Conservation (phyloP, 352 stramenopile genomes). For the Globisporangium carolinianum region DNA sequence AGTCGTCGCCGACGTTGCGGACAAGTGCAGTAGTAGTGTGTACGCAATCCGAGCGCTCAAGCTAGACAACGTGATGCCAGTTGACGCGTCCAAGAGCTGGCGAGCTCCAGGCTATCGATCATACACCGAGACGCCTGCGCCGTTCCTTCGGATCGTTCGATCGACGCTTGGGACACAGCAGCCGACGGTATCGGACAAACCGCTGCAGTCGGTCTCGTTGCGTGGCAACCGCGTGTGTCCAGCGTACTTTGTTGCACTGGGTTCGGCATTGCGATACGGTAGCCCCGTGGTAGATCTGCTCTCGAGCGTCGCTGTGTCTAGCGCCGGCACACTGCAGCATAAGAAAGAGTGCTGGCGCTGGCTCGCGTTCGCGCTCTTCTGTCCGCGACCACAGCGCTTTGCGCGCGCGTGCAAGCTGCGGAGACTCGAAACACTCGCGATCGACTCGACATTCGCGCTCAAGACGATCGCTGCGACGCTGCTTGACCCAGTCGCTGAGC, state of each 20-base stretch:
- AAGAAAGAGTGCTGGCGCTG: neutral
- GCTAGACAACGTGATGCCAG: neutral
- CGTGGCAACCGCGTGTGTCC: neutral
- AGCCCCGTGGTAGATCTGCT: neutral
- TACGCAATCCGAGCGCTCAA: neutral
- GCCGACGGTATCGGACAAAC: neutral
- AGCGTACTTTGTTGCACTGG: neutral
- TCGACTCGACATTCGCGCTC: neutral
- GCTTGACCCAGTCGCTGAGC: neutral
- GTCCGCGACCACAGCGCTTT: neutral
- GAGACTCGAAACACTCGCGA: neutral
- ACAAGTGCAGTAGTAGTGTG: neutral
- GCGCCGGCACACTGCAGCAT: neutral
- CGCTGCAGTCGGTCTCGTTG: neutral
- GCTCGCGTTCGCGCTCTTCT: constrained; percentile 1
- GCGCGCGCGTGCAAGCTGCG: neutral
- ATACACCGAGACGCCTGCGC: neutral
- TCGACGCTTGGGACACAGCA: neutral
- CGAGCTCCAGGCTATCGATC: neutral
- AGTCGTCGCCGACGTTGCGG: neutral
- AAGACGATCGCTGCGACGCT: neutral
- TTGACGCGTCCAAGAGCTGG: neutral
- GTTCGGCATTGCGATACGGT: neutral
- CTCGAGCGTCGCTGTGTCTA: neutral
- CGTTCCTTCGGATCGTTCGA: neutral